Evolutionary conservation across 306 rosid species (phyloP).

Genomic region (Prinsepia uniflora): DNA sequence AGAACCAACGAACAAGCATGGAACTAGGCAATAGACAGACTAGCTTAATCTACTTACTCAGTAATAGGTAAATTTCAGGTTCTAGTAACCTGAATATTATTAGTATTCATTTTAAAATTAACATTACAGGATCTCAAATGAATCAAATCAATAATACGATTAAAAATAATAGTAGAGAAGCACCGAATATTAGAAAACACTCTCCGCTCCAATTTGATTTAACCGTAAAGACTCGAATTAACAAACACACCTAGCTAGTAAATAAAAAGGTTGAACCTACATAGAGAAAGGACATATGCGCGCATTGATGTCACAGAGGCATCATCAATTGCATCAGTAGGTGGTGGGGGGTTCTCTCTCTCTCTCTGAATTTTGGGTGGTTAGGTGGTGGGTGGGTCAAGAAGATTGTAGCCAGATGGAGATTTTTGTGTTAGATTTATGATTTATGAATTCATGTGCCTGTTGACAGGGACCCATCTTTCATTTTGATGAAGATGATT

Average conservation of each 20-base stretch:
- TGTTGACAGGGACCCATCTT: conserved; percentile 17
- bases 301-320: conserved; percentile 40
- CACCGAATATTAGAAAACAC: too few species aligned
- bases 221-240: too few species aligned
- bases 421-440: not conserved
- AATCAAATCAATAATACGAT: too few species aligned
- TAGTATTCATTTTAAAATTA: too few species aligned
- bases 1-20: too few species aligned
- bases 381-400: conserved; percentile 8
- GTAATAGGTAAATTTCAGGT: too few species aligned
- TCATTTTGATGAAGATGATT: conserved; percentile 21
- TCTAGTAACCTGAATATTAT: too few species aligned
- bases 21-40: too few species aligned
- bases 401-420: not conserved
- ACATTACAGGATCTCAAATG: too few species aligned
- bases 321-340: conserved; percentile 30
- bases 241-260: not conserved
- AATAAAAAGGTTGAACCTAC: not conserved
- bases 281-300: not conserved
- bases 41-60: too few species aligned
- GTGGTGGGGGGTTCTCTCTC: not conserved
- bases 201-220: too few species aligned
- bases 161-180: too few species aligned
- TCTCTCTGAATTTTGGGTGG: not conserved
- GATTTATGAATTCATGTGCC: conserved; percentile 2